Evolutionary conservation across 2,329 filamentous ascomycete genomes (phyloP), one percentile per base, ranked within the genome.

Genomic region (Rhinocladiella mackenziei): DNA sequence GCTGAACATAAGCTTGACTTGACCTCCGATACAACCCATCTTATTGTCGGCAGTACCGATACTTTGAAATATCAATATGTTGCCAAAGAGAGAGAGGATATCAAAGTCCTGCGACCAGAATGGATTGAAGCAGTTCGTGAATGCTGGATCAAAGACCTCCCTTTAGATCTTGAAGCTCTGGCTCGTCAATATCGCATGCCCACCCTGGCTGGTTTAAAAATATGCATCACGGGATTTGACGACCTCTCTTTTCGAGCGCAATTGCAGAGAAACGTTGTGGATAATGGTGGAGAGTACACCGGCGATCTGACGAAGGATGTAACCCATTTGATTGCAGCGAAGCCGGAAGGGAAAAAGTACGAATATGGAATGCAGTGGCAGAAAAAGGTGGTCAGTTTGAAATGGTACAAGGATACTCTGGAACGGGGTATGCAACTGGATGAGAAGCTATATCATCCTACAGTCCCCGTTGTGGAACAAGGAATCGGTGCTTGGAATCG

Each of bases 11-110:
- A 86, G 58, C 84, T 89, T 65, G 89, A 98, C 64, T 79, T 98
- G 32, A 97, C 89, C n/a, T 86, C 86, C 44, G 88, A 96, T 64
- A 88, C 94, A 35, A 97, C 92, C 4, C 92, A 98, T 69, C 80
- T 98, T 34, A 78, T 98, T 52, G 87, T 95, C 50, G 92, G 89
- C 63, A 83, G 86, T 58, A 85, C 88, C 59, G 80, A 91, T 62
- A 97, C 91, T 1, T 80, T 85, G 37, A 98, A 98, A 66, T 98
- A 98, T 68, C 84, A 83, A 64, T 95, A 94, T 72, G 91, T 97
- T 59, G 92, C 91, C 41, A 86, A 83, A 61, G 85, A 91, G 63
- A 79, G 92, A 39, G 81, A 84, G 35, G 92, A 98, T 60, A 83
- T 98, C 59, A 81, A 80, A 61, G 83, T 89, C 37, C 82, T 98